These are phyloP conservation scores for Colletotrichum shisoi DNA, from an alignment of 2,329 filamentous ascomycete species.

Conservation along the genomic window DNA sequence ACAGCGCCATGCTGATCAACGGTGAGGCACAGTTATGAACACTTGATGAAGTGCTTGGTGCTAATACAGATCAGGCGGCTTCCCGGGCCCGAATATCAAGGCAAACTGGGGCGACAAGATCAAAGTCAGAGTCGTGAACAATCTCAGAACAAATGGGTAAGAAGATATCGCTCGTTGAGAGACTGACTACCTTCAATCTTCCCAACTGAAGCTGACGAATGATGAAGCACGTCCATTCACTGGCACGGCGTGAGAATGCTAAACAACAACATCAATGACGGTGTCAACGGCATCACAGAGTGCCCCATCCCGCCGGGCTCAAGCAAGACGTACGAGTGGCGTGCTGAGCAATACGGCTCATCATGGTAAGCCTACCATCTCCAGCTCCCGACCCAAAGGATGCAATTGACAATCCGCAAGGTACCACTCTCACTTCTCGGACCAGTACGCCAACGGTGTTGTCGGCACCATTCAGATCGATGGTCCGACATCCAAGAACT, in stretches of 20 bases:
- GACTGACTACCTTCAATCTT: not conserved
- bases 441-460: conserved; percentile 62
- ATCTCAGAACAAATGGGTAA: conserved; percentile 58
- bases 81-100: conserved; percentile 60
- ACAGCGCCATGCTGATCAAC: conserved; percentile 42
- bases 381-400: not conserved
- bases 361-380: conserved; percentile 39
- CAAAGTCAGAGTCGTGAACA: conserved; percentile 71
- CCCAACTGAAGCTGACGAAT: conserved; percentile 6
- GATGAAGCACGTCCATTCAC: conserved; percentile 53
- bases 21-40: conserved; percentile 12
- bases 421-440: conserved; percentile 62
- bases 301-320: conserved; percentile 52
- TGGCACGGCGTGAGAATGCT: conserved; percentile 60
- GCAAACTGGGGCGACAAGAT: conserved; percentile 62
- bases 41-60: not conserved
- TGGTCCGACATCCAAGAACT: conserved; percentile 55
- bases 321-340: conserved; percentile 50
- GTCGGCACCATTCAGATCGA: conserved; percentile 60
- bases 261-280: conserved; percentile 56
- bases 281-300: conserved; percentile 55
- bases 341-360: conserved; percentile 52
- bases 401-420: conserved; percentile 40
- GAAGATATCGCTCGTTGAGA: conserved; percentile 4
- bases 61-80: conserved; percentile 32